Conservation (phyloP, 2,329 filamentous ascomycete genomes). For the Daldinia eschscholtzii region DNA sequence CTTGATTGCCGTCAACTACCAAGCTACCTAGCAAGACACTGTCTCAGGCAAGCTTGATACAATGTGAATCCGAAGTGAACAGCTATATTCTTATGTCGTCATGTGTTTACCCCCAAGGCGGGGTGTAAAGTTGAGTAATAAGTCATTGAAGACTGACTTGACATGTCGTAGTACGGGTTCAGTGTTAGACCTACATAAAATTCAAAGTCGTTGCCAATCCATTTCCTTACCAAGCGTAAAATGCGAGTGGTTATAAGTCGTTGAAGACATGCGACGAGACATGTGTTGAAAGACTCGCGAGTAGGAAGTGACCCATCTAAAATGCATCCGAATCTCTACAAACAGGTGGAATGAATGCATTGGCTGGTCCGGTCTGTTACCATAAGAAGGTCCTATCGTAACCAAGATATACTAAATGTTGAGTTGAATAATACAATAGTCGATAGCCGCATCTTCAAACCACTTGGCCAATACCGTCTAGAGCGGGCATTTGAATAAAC, state of each 20-base stretch:
- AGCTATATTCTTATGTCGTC: neutral
- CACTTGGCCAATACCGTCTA: neutral
- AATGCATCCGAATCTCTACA: neutral
- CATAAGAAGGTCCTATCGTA: neutral
- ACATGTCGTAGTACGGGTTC: neutral
- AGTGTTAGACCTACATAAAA: neutral
- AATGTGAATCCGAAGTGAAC: conserved; percentile 16
- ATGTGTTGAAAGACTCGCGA: neutral
- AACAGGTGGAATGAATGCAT: neutral
- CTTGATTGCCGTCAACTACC: conserved; percentile 27
- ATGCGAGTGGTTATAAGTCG: neutral
- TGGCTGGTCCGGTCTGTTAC: neutral
- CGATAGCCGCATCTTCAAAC: conserved; percentile 1
- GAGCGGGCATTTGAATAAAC: conserved; percentile 4
- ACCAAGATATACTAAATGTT: neutral
- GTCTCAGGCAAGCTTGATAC: conserved; percentile 41
- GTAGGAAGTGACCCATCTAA: conserved; percentile 3
- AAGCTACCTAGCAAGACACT: conserved; percentile 27
- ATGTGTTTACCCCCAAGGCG: neutral
- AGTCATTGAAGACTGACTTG: neutral
- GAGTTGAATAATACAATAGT: neutral
- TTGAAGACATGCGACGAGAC: conserved; percentile 16
- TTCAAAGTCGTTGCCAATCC: too few species aligned
- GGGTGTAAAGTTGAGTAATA: conserved; percentile 2
- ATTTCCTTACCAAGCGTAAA: neutral